phyloP scores from a whole-genome alignment of 2,329 filamentous ascomycete species.

The Botryosphaeria dothidea region DNA sequence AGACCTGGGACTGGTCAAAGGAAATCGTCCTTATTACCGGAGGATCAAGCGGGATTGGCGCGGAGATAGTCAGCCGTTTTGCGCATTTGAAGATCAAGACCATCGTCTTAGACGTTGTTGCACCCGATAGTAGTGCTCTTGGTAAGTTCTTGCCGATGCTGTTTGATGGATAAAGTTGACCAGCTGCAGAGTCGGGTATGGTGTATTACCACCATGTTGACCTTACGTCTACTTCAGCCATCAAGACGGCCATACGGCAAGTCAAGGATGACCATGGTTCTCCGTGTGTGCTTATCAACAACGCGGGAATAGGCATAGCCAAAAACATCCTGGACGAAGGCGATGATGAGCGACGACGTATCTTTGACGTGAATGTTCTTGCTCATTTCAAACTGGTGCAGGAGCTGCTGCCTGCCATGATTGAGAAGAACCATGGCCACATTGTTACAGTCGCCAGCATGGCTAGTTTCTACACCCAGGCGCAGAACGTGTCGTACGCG shows the following conservation, averaged over 20 bases:
- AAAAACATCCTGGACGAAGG: slow-evolving; percentile 35
- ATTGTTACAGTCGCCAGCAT: slow-evolving; percentile 58
- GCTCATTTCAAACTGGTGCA: slow-evolving; percentile 35
- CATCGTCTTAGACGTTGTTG: background rate
- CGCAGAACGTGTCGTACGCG: slow-evolving; percentile 55
- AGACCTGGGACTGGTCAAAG: slow-evolving; percentile 30
- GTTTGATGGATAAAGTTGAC: background rate
- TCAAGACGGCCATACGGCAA: slow-evolving; percentile 27
- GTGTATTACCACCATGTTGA: slow-evolving; percentile 35
- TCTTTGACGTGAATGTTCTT: slow-evolving; percentile 39
- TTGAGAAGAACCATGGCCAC: slow-evolving; percentile 49
- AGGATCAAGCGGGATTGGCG: slow-evolving; percentile 38
- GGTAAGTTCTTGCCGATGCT: background rate
- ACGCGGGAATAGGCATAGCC: slow-evolving; percentile 32
- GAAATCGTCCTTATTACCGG: slow-evolving; percentile 39
- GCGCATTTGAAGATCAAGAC: background rate
- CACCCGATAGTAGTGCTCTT: background rate
- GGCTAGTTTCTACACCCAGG: slow-evolving; percentile 36
- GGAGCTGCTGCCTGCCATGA: slow-evolving; percentile 38
- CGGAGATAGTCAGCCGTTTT: slow-evolving; percentile 17
- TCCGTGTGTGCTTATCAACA: slow-evolving; percentile 37
- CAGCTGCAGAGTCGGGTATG: background rate
- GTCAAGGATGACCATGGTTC: slow-evolving; percentile 27
- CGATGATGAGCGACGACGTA: slow-evolving; percentile 32
- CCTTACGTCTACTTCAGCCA: slow-evolving; percentile 30